phyloP scores from a whole-genome alignment of 2,329 filamentous ascomycete species.

The Clarireedia paspali region DNA sequence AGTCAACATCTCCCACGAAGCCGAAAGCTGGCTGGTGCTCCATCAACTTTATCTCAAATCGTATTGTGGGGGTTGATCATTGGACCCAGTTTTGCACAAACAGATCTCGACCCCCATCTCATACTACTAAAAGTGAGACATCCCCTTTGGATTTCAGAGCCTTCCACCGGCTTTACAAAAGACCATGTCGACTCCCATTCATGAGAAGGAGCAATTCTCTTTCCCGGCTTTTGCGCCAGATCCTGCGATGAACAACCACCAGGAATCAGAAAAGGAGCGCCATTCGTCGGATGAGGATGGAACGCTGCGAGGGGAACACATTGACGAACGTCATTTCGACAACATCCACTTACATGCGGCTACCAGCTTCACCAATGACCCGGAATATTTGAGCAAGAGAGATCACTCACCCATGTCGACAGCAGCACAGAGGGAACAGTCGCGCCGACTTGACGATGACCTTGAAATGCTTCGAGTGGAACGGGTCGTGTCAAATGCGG shows the following conservation, averaged over 20 bases:
- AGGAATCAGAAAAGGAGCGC: constrained; percentile 10
- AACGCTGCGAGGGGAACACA: constrained; percentile 21
- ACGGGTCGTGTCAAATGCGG: constrained; percentile 38
- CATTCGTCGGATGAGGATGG: constrained; percentile 29
- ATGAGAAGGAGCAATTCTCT: constrained; percentile 27
- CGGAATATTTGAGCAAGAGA: constrained; percentile 19
- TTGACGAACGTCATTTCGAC: constrained; percentile 19
- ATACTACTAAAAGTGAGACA: background rate
- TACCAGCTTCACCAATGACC: constrained; percentile 33
- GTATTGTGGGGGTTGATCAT: constrained; percentile 3
- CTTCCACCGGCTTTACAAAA: background rate
- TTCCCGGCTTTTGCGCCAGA: constrained; percentile 26
- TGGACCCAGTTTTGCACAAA: constrained; percentile 1
- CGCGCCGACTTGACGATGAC: constrained; percentile 56
- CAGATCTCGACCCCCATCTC: background rate
- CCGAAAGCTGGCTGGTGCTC: background rate
- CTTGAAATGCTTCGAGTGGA: constrained; percentile 58
- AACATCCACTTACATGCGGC: constrained; percentile 41
- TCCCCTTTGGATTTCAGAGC: background rate
- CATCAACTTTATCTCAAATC: background rate
- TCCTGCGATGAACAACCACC: background rate
- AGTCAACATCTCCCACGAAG: too few species aligned
- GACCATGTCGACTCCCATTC: constrained; percentile 24
- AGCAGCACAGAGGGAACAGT: constrained; percentile 50
- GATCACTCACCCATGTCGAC: constrained; percentile 35